These are phyloP conservation scores for Albizia julibrissin DNA, from an alignment of 306 rosid genomes.

Conservation along the genomic window DNA sequence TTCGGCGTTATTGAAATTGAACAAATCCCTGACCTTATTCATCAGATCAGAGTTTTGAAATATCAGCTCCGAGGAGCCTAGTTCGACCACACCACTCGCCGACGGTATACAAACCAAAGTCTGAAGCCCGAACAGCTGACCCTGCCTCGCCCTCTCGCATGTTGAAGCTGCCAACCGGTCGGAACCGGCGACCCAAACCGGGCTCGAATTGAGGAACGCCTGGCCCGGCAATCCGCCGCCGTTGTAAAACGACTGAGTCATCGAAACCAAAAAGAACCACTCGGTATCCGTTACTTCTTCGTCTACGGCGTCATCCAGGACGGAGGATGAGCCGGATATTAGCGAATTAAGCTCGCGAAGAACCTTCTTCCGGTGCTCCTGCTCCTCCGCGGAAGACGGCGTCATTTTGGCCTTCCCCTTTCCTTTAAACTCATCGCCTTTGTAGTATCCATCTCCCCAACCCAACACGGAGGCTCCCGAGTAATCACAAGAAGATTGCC, in stretches of 20 bases:
- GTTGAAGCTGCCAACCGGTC: constrained; percentile 50
- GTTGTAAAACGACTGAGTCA: constrained; percentile 81
- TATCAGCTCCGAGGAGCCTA: constrained; percentile 76
- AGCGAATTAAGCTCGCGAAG: constrained; percentile 84
- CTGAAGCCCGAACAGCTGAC: constrained; percentile 61
- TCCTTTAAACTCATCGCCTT: constrained; percentile 72
- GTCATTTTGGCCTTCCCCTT: constrained; percentile 41
- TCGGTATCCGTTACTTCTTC: constrained; percentile 95
- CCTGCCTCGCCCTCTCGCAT: constrained; percentile 83
- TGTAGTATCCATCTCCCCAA: constrained; percentile 96
- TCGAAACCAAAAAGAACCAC: constrained; percentile 91
- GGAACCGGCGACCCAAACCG: constrained; percentile 69
- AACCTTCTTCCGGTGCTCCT: constrained; percentile 77
- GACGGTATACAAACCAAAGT: constrained; percentile 80
- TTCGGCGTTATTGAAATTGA: constrained; percentile 56
- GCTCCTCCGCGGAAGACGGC: constrained; percentile 55
- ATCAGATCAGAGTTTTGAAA: constrained; percentile 54
- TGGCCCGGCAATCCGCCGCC: constrained; percentile 77
- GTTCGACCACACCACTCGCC: constrained; percentile 78
- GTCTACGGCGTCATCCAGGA: constrained; percentile 60
- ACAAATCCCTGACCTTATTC: constrained; percentile 54
- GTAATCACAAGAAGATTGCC: constrained; percentile 81
- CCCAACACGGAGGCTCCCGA: constrained; percentile 64
- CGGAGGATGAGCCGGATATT: constrained; percentile 65
- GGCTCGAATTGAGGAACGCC: constrained; percentile 57